Base-by-base conservation (phyloP, 2,329 filamentous ascomycete species). In the Fusarium equiseti region DNA sequence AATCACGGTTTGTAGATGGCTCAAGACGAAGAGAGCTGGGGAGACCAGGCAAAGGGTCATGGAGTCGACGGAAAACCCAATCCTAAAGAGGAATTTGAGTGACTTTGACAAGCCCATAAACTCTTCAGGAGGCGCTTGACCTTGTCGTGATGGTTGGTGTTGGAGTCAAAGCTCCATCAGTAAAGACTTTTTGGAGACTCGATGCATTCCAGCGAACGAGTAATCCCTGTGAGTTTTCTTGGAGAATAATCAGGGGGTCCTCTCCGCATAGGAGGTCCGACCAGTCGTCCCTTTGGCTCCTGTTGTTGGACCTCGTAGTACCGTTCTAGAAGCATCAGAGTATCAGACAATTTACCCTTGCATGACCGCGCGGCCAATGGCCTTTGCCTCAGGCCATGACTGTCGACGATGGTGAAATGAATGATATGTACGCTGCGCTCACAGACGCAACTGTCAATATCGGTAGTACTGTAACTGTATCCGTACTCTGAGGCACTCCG, bases 21-120 rank as follows among this genome's bases (percentile, higher is more conserved):
- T 68, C 62, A 61, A 66, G 65, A 65, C 73, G 42, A 63, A 62
- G 48, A 65, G 51, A 62, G 62, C 56, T 68, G 48, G 66, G 52
- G 29, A 67, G 58, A 69, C 71, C 70, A 72, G 43, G 68, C 68
- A 72, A 72, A 72, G 64, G 64, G 55, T 44, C 68, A 72, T 66
- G 59, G 68, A 72, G 68, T 73, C 63, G 46, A 50, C 58, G 40
- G 59, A 71, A 63, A 70, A 65, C 60, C 73, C 69, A 75, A 50
- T 54, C 73, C 74, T 62, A 64, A 76, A 74, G 22, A 49, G 72
- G 74, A 74, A 74, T 46, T 71, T 73, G 70, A 72, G 68, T 58
- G 66, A 72, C 73, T 72, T 71, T 70, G 72, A 65, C 66, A 60
- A 68, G 65, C 57, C 50, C 26, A 24, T 53, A 57, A 35, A 54